phyloP scores from a whole-genome alignment of 2,329 filamentous ascomycete species.

The Aspergillus fumigatus region DNA sequence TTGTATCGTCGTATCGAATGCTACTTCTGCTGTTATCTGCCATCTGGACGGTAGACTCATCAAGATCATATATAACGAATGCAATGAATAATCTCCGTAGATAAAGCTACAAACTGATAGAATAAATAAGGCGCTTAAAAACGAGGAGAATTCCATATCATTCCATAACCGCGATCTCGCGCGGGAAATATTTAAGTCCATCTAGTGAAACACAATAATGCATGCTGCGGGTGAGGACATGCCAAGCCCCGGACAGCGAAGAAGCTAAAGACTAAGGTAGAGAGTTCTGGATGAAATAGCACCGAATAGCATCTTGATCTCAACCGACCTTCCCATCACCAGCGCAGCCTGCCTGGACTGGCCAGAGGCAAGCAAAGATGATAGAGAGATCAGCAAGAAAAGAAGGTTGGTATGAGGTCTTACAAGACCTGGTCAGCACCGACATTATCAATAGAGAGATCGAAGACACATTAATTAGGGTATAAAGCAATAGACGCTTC shows the following conservation, averaged over 20 bases:
- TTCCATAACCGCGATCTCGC: constrained; percentile 21
- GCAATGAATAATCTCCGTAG: background rate
- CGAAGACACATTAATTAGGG: constrained; percentile 28
- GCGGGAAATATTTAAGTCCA: constrained; percentile 23
- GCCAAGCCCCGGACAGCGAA: background rate
- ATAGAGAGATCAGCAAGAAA: background rate
- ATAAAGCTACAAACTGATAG: background rate
- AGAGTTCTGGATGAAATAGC: background rate
- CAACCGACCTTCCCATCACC: background rate
- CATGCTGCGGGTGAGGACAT: background rate
- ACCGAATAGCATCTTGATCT: background rate
- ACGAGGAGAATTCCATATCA: constrained; percentile 5
- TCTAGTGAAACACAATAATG: constrained; percentile 11
- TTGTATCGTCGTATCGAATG: no score
- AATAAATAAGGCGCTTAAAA: background rate
- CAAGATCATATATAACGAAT: background rate
- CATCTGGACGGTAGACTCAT: background rate
- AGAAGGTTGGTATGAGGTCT: constrained; percentile 4
- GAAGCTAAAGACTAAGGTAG: background rate
- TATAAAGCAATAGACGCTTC: constrained; percentile 30
- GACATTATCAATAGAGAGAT: constrained; percentile 12
- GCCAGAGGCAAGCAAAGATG: background rate
- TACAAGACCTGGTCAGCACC: constrained; percentile 11
- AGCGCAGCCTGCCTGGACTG: background rate
- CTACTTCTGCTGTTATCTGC: no score